Evolutionary conservation across 192 early-diverging fungal species (phyloP), one percentile per base, ranked within the genome.

Genomic region (Gryganskiella cystojenkinii): DNA sequence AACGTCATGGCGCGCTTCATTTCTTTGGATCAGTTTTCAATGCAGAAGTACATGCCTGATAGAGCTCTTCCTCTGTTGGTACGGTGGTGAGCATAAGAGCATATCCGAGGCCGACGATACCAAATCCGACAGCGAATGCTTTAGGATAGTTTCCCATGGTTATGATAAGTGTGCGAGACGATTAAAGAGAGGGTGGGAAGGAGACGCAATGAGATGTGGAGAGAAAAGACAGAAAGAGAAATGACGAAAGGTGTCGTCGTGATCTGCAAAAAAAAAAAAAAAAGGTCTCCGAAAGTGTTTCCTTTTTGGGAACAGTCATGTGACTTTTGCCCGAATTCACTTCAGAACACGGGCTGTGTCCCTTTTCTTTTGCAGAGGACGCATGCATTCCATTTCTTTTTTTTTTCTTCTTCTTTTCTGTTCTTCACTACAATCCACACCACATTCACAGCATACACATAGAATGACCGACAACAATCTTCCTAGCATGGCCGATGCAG

Each of bases 51-150:
- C 64, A 56, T 74, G 71, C 72, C 72, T 76, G 35, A 53, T 76
- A 76, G 24, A 76, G 72, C 25, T 76, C 34, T 34, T 80, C 71
- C 58, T 87, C 85, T 65, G 80, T 78, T 20, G 85, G 85, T 3
- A 87, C 85, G 0, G 85, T 87, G 9, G 82, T 79, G 37, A 80
- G 56, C 85, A 87, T 84, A 22, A 87, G 61, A 19, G 67, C 81
- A 55, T 82, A 82, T 1, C 80, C 85, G 20, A 67, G 46, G 35
- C 75, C 81, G 50, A 87, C 72, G 47, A 87, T 87, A 20, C 70
- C 75, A 20, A 72, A 73, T 22, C 70, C 83, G 40, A 67, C 78
- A 20, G 70, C 71, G 54, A 87, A 56, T 44, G 76, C 79, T 52
- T 84, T 87, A 64, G 82, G 46, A 53, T 71, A 73, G 46, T 74